phyloP scores from a whole-genome alignment of 768 basidiomycete species.

The Xerocomus brunneocitrinus region DNA sequence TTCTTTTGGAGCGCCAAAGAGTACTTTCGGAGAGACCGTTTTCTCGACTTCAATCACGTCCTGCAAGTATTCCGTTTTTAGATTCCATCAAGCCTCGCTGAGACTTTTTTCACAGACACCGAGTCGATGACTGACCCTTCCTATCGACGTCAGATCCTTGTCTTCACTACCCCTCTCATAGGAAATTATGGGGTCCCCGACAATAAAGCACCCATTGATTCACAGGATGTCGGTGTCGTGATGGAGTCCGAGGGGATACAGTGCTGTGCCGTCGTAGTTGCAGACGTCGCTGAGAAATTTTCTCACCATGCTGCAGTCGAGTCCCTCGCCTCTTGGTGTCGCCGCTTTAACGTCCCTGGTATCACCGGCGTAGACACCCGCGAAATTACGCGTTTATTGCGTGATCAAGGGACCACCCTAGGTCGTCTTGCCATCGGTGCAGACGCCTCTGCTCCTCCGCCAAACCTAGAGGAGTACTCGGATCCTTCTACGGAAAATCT shows the following conservation, averaged over 20 bases:
- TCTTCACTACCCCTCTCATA: constrained; percentile 97
- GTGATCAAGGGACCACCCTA: constrained; percentile 96
- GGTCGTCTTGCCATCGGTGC: constrained; percentile 83
- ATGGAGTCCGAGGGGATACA: constrained; percentile 89
- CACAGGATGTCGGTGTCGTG: constrained; percentile 76
- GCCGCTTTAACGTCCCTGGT: constrained; percentile 82
- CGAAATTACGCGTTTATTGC: constrained; percentile 88
- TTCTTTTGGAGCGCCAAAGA: constrained; percentile 84
- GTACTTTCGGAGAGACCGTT: constrained; percentile 94
- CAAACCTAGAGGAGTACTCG: constrained; percentile 75
- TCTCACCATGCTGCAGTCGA: constrained; percentile 95
- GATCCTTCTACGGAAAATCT: constrained; percentile 91
- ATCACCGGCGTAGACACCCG: constrained; percentile 98
- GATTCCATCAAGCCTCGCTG: constrained; percentile 5
- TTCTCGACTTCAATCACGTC: constrained; percentile 99
- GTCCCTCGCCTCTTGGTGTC: constrained; percentile 90
- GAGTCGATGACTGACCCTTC: constrained; percentile 99
- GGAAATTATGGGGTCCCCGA: constrained; percentile 96
- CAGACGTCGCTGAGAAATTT: constrained; percentile 91
- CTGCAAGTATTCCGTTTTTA: constrained; percentile 49
- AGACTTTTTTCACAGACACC: constrained; percentile 59
- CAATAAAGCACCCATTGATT: constrained; percentile 70
- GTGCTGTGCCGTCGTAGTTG: constrained; percentile 88
- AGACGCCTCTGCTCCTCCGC: constrained; percentile 58
- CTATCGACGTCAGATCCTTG: constrained; percentile 95